Base-by-base conservation (phyloP, 441 rosid genomes). In the Euphorbia celastroides region DNA sequence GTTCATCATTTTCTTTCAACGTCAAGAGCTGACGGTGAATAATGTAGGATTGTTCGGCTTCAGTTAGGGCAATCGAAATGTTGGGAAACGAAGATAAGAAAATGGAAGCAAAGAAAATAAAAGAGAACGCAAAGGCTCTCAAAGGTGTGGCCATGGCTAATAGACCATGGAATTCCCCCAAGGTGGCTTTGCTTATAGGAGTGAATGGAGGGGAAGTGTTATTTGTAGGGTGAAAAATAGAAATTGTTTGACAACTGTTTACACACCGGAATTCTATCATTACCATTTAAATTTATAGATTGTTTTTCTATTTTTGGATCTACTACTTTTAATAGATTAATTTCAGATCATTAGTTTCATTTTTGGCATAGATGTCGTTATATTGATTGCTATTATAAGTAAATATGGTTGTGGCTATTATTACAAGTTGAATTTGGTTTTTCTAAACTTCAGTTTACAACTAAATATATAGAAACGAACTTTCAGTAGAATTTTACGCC, bases 101-200 rank as follows among this genome's bases (percentile, higher is more conserved):
- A 27, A 72, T 44, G 23, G 44, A 1, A 38, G 61, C 70, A 50
- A 74, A 46, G 52, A 74, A 42, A 12, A 68, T n/a, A 42, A 81
- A 66, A 36, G 77, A 74, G 86, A 85, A 83, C 83, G 92, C 90
- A 16, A 71, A 83, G 85, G 82, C 81, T 60, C 54, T 71, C 50
- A 58, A 57, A 72, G 73, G 79, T 61, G 68, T 77, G 72, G 74
- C 80, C 90, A 84, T 84, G 23, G 58, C 20, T 64, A 52, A 54
- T 48, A 62, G 23, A 71, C 87, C 86, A 81, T 80, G 85, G 86
- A 69, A 38, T 69, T 73, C 79, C 88, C 87, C 88, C 87, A 81
- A 84, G 90, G 96, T 86, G 81, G 89, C 84, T 80, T 81, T 82
- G 89, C 84, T 80, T 81, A 79, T 80, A 74, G 81, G 27, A 72